phyloP scores from a whole-genome alignment of 139 green algal genomes.

The Chlorella sp. region DNA sequence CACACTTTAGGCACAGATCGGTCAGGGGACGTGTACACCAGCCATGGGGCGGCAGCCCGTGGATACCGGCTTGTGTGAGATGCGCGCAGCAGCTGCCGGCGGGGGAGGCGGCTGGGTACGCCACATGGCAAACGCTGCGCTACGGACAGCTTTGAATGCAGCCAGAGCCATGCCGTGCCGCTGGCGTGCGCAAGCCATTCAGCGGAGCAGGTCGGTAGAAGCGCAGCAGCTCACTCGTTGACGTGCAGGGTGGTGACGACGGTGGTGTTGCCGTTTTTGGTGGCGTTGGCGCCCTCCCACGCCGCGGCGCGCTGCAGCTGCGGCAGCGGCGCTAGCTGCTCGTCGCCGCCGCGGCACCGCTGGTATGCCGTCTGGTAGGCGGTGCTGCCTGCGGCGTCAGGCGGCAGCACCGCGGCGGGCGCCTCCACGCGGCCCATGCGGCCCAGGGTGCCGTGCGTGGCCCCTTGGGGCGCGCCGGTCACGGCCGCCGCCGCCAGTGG shows the following conservation, averaged over 20 bases:
- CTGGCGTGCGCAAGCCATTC: neutral
- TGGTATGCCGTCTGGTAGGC: neutral
- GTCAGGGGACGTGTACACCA: too few relatives aligned
- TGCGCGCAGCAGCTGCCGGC: neutral
- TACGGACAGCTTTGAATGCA: neutral
- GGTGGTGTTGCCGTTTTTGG: neutral
- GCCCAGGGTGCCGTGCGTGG: too few relatives aligned
- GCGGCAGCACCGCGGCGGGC: neutral
- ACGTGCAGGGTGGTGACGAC: conserved; percentile 7
- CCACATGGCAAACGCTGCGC: neutral
- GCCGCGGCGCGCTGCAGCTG: neutral
- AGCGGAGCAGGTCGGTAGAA: neutral
- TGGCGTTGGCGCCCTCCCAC: neutral
- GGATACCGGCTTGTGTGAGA: too few relatives aligned
- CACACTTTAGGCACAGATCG: too few relatives aligned
- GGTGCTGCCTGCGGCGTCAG: neutral
- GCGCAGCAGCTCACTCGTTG: neutral
- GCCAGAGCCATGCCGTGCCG: neutral
- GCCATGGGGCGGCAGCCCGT: neutral
- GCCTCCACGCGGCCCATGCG: conserved; percentile 1
- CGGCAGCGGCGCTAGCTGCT: neutral
- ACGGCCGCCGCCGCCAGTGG: too few relatives aligned
- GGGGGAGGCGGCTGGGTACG: neutral
- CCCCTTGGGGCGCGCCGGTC: too few relatives aligned
- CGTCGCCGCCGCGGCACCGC: neutral